phyloP scores from a whole-genome alignment of 2,329 filamentous ascomycete genomes.

The Mycogone perniciosa region DNA sequence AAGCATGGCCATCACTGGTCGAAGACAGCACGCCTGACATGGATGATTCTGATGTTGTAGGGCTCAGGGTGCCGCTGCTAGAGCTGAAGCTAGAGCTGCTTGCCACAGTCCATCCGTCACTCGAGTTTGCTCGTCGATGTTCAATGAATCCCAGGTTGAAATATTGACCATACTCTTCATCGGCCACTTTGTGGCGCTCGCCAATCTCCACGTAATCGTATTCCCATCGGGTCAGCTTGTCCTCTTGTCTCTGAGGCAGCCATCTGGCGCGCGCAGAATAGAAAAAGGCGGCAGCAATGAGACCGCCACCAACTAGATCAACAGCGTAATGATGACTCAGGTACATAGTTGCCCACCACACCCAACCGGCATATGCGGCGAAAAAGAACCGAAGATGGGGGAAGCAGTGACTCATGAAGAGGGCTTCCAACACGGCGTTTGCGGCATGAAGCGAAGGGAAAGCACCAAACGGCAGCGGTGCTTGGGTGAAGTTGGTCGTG shows the following conservation, averaged over 20 bases:
- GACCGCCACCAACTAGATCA: slow-evolving; percentile 79
- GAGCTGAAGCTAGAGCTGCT: slow-evolving; percentile 63
- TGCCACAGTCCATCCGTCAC: slow-evolving; percentile 85
- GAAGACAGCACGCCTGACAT: slow-evolving; percentile 30
- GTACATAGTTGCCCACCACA: slow-evolving; percentile 99
- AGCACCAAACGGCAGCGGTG: slow-evolving; percentile 87
- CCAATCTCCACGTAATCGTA: slow-evolving; percentile 91
- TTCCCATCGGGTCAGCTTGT: slow-evolving; percentile 87
- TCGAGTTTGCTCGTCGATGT: slow-evolving; percentile 45
- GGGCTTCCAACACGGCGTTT: slow-evolving; percentile 78
- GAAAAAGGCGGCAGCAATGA: slow-evolving; percentile 72
- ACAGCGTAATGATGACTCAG: slow-evolving; percentile 95
- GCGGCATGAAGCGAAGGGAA: slow-evolving; percentile 91
- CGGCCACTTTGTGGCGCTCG: slow-evolving; percentile 42
- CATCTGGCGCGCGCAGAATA: slow-evolving; percentile 76
- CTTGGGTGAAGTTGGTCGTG: slow-evolving; percentile 84
- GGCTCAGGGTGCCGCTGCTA: slow-evolving; percentile 44
- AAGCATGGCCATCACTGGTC: slow-evolving; percentile 31
- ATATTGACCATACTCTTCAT: slow-evolving; percentile 43
- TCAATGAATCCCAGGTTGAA: slow-evolving; percentile 43
- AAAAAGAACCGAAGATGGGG: slow-evolving; percentile 75
- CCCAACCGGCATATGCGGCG: slow-evolving; percentile 79
- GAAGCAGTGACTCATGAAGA: slow-evolving; percentile 92
- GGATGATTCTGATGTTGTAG: slow-evolving; percentile 40
- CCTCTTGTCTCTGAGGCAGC: slow-evolving; percentile 72